Conservation (phyloP, 2,329 filamentous ascomycete species). For the Diaporthe vaccinii region DNA sequence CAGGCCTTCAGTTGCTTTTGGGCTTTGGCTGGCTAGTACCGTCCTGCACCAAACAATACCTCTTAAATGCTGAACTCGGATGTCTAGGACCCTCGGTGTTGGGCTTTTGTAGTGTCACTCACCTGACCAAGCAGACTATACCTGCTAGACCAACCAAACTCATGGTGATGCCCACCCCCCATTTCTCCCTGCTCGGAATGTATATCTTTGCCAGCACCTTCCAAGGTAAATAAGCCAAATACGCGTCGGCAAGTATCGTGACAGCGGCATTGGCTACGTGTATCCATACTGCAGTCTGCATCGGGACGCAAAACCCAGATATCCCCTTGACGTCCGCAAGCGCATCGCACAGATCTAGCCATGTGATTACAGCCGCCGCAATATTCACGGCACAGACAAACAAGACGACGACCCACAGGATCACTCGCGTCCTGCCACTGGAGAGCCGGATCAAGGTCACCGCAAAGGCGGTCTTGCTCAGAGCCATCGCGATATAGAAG, state of each 20-base stretch:
- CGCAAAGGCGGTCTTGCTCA: conserved; percentile 38
- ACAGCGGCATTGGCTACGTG: conserved; percentile 23
- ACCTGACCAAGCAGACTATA: conserved; percentile 35
- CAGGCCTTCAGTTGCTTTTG: conserved; percentile 17
- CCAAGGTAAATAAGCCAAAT: conserved; percentile 30
- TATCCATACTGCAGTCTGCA: conserved; percentile 30
- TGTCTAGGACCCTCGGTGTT: not conserved
- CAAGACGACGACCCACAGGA: conserved; percentile 25
- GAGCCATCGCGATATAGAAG: conserved; percentile 33
- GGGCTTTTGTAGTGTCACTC: not conserved
- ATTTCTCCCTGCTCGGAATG: conserved; percentile 35
- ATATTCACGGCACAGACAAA: conserved; percentile 29
- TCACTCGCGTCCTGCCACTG: conserved; percentile 8
- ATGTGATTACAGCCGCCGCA: conserved; percentile 17
- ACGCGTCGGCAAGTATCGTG: conserved; percentile 19
- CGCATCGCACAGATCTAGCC: conserved; percentile 33
- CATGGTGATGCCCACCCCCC: conserved; percentile 39
- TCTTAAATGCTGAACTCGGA: not conserved
- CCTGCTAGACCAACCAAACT: conserved; percentile 42
- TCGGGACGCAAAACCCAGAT: conserved; percentile 11
- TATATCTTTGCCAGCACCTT: conserved; percentile 30
- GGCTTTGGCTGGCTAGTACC: conserved; percentile 15
- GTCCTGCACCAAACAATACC: not conserved
- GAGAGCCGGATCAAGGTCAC: conserved; percentile 34
- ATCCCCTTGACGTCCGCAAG: conserved; percentile 11